These are phyloP conservation scores for Globisporangium paddicum DNA, from an alignment of 352 stramenopile species.

Conservation along the genomic window DNA sequence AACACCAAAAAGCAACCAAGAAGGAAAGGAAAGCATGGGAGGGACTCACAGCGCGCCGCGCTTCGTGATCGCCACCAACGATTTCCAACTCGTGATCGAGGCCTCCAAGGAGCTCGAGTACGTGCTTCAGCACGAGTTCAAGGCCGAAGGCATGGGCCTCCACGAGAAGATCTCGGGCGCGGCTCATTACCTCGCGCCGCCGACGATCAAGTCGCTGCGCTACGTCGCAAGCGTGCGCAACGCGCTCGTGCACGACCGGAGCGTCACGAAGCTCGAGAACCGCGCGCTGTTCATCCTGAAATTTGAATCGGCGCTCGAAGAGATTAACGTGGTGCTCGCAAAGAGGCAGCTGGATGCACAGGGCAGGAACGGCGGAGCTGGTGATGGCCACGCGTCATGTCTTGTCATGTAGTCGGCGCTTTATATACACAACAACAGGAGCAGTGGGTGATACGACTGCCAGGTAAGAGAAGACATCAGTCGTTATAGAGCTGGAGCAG, in stretches of 20 bases:
- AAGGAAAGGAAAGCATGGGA: background rate
- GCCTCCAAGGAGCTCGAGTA: constrained; percentile 78
- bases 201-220: constrained; percentile 62
- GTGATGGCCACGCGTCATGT: background rate
- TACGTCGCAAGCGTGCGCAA: constrained; percentile 82
- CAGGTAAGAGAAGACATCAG: too few species aligned
- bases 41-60: background rate
- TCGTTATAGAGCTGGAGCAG: too few species aligned
- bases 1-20: background rate
- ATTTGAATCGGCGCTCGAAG: constrained; percentile 52
- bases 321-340: constrained; percentile 54
- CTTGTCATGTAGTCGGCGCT: constrained; percentile 2
- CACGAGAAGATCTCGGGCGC: constrained; percentile 69
- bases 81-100: constrained; percentile 84
- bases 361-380: background rate
- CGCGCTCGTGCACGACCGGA: constrained; percentile 71
- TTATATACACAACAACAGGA: background rate
- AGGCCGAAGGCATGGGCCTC: constrained; percentile 57
- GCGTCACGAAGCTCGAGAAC: constrained; percentile 52
- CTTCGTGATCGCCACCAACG: constrained; percentile 47
- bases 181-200: constrained; percentile 30
- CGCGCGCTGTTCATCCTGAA: constrained; percentile 57
- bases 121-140: constrained; percentile 57
- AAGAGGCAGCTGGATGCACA: constrained; percentile 40
- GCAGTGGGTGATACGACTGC: background rate